These are phyloP conservation scores for Tuber aestivum DNA, from an alignment of 495 filamentous ascomycete species.

Conservation along the genomic window DNA sequence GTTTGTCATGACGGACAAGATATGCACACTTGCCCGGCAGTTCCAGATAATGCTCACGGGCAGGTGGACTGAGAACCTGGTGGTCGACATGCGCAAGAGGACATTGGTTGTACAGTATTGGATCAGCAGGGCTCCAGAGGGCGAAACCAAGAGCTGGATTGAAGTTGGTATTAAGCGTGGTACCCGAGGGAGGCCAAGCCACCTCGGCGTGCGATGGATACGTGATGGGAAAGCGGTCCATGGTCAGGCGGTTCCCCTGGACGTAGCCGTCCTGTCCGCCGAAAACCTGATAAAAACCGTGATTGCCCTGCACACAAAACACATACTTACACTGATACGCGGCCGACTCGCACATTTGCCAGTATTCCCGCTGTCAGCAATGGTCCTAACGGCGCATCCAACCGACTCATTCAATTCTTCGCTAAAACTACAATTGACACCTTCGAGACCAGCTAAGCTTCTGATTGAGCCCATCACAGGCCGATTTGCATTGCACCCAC, in stretches of 20 bases:
- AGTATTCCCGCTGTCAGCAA: slow-evolving; percentile 54
- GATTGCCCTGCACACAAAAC: slow-evolving; percentile 65
- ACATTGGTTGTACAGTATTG: slow-evolving; percentile 87
- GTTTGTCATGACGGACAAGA: slow-evolving; percentile 79
- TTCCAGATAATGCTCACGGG: slow-evolving; percentile 58
- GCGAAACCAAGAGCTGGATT: slow-evolving; percentile 73
- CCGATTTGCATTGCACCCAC: slow-evolving; percentile 51
- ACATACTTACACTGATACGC: slow-evolving; percentile 59
- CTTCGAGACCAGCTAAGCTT: slow-evolving; percentile 53
- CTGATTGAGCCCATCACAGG: slow-evolving; percentile 64
- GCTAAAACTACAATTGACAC: slow-evolving; percentile 63
- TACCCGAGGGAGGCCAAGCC: slow-evolving; percentile 45
- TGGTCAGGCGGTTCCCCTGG: slow-evolving; percentile 58
- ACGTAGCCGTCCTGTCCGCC: slow-evolving; percentile 61
- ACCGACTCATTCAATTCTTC: slow-evolving; percentile 59
- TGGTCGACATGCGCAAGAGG: slow-evolving; percentile 68
- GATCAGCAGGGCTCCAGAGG: slow-evolving; percentile 52
- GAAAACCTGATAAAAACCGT: slow-evolving; percentile 65
- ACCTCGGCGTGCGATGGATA: slow-evolving; percentile 73
- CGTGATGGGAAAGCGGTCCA: slow-evolving; percentile 67
- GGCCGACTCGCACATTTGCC: slow-evolving; percentile 52
- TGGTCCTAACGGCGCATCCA: slow-evolving; percentile 53
- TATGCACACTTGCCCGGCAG: slow-evolving; percentile 70
- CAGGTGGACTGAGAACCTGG: slow-evolving; percentile 69
- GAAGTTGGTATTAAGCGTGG: slow-evolving; percentile 41